phyloP scores from a whole-genome alignment of 2,329 filamentous ascomycete genomes.

The Didymella lethalis region DNA sequence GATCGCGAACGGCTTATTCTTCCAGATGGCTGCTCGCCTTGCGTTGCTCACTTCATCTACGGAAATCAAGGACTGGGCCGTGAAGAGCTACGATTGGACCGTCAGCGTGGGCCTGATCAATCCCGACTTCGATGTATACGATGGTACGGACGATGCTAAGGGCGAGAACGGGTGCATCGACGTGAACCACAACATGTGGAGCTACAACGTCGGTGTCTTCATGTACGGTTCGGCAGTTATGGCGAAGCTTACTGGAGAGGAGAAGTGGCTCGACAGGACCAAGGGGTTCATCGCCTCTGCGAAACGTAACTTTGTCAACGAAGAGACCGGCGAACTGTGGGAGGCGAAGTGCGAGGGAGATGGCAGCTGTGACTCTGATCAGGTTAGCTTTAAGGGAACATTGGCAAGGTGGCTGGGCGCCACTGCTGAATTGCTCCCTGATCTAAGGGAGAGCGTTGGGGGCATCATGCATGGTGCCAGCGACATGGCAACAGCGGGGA shows the following conservation, averaged over 20 bases:
- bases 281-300: conserved; percentile 49
- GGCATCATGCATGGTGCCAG: conserved; percentile 25
- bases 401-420: conserved; percentile 42
- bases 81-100: conserved; percentile 66
- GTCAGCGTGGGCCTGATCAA: conserved; percentile 58
- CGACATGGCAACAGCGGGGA: conserved; percentile 16
- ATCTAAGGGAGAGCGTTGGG: conserved; percentile 24
- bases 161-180: conserved; percentile 54
- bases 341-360: conserved; percentile 70
- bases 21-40: conserved; percentile 78
- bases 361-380: conserved; percentile 68
- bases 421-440: conserved; percentile 32
- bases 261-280: conserved; percentile 32
- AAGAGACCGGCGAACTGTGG: conserved; percentile 44
- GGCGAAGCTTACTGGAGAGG: conserved; percentile 29
- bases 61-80: conserved; percentile 64
- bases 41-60: conserved; percentile 69
- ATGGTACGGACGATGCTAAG: conserved; percentile 55
- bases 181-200: conserved; percentile 55
- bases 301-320: conserved; percentile 34
- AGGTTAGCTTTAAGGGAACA: conserved; percentile 70
- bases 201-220: conserved; percentile 61
- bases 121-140: conserved; percentile 59
- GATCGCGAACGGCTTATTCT: conserved; percentile 79
- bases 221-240: conserved; percentile 58